phyloP scores from a whole-genome alignment of 306 rosid genomes.

The Spatholobus suberectus region DNA sequence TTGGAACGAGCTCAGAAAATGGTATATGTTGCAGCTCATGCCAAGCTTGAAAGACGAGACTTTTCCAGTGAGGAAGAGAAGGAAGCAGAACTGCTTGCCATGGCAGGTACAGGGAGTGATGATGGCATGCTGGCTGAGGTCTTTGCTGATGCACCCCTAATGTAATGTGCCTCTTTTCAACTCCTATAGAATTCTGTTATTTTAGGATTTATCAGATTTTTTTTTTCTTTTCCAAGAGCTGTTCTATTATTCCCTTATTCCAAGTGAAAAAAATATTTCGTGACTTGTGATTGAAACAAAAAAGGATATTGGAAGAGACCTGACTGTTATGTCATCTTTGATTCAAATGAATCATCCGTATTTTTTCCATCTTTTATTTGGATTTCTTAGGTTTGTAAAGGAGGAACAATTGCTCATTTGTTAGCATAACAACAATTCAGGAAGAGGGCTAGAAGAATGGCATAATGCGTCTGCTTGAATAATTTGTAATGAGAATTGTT shows the following conservation, averaged over 20 bases:
- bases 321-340: conserved; percentile 50
- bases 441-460: conserved; percentile 18
- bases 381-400: conserved; percentile 38
- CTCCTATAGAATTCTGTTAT: conserved; percentile 65
- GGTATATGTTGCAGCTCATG: conserved; percentile 79
- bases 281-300: conserved; percentile 45
- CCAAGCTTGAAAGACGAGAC: conserved; percentile 80
- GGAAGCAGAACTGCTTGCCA: conserved; percentile 73
- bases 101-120: conserved; percentile 59
- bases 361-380: conserved; percentile 43
- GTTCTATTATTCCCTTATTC: conserved; percentile 35
- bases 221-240: conserved; percentile 59
- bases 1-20: conserved; percentile 84
- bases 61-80: conserved; percentile 77
- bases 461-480: conserved; percentile 13
- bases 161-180: conserved; percentile 76
- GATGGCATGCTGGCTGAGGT: conserved; percentile 80
- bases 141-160: conserved; percentile 81
- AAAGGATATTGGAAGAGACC: conserved; percentile 52
- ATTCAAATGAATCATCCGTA: conserved; percentile 46
- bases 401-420: conserved; percentile 22
- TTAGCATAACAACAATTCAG: conserved; percentile 38
- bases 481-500: conserved; percentile 17
- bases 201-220: conserved; percentile 64
- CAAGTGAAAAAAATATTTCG: conserved; percentile 48